phyloP scores from a whole-genome alignment of 23 red algal genomes.

The Gracilaria gracilis region DNA sequence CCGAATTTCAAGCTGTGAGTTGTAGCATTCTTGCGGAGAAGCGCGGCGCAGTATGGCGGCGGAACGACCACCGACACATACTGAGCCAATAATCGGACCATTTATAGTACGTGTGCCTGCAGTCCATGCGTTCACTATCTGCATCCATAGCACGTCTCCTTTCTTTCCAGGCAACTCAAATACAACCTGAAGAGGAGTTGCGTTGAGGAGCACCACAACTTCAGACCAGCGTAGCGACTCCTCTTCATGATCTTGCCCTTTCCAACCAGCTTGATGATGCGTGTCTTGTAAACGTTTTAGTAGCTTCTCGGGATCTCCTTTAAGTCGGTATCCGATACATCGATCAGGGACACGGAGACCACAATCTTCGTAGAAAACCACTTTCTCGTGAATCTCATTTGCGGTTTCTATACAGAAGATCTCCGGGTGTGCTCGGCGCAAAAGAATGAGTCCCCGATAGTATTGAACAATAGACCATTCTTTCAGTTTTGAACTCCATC shows the following conservation, averaged over 20 bases:
- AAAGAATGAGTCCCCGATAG: slow-evolving; percentile 66
- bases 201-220: slow-evolving; percentile 83
- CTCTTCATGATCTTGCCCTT: slow-evolving; percentile 7
- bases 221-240: slow-evolving; percentile 63
- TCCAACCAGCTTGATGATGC: background rate
- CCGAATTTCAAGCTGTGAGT: slow-evolving; percentile 40
- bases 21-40: slow-evolving; percentile 22
- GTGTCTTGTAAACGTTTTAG: background rate
- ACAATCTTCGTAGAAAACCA: slow-evolving; percentile 85
- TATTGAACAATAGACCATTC: slow-evolving; percentile 68
- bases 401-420: slow-evolving; percentile 76
- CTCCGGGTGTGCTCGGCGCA: slow-evolving; percentile 82
- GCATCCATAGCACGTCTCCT: slow-evolving; percentile 51
- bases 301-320: slow-evolving; percentile 52
- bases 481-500: slow-evolving; percentile 72
- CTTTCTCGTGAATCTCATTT: slow-evolving; percentile 60
- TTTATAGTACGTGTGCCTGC: slow-evolving; percentile 39
- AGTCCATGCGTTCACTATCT: slow-evolving; percentile 41
- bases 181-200: slow-evolving; percentile 62
- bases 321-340: slow-evolving; percentile 83
- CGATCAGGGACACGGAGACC: slow-evolving; percentile 68
- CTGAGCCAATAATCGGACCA: slow-evolving; percentile 21
- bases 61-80: slow-evolving; percentile 48
- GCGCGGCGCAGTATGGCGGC: slow-evolving; percentile 47
- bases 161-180: slow-evolving; percentile 73